phyloP scores from a whole-genome alignment of 2,329 filamentous ascomycete species.

The Aspergillus ruber region DNA sequence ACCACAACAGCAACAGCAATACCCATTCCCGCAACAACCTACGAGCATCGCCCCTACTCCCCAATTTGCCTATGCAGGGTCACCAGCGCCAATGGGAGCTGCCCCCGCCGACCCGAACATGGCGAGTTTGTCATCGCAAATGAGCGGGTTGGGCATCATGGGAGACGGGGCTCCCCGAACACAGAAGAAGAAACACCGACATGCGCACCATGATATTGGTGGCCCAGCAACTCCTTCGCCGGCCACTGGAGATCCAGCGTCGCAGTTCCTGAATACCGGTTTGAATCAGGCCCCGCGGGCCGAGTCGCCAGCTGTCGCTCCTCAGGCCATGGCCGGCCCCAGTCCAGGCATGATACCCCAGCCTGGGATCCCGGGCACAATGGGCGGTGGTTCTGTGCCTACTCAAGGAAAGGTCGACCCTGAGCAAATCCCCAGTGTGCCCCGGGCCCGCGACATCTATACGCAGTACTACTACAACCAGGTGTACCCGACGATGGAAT shows the following conservation, averaged over 20 bases:
- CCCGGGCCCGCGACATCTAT: slow-evolving; percentile 71
- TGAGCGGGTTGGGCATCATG: slow-evolving; percentile 68
- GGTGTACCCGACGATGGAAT: slow-evolving; percentile 92
- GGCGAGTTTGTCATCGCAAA: slow-evolving; percentile 53
- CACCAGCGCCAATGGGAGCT: slow-evolving; percentile 18
- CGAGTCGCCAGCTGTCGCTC: slow-evolving; percentile 22
- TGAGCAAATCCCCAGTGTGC: slow-evolving; percentile 88
- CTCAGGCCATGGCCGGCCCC: slow-evolving; percentile 9
- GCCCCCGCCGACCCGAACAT: slow-evolving; percentile 26
- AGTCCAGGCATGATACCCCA: slow-evolving; percentile 20
- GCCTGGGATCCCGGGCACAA: slow-evolving; percentile 34
- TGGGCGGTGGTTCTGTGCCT: slow-evolving; percentile 53
- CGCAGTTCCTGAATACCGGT: slow-evolving; percentile 56
- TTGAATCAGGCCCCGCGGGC: slow-evolving; percentile 30
- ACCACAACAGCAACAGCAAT: slow-evolving; percentile 12
- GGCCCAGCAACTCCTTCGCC: slow-evolving; percentile 44
- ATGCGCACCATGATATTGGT: slow-evolving; percentile 84
- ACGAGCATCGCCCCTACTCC: slow-evolving; percentile 18
- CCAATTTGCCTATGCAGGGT: slow-evolving; percentile 20
- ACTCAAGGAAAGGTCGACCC: slow-evolving; percentile 74
- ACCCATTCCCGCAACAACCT: slow-evolving; percentile 19
- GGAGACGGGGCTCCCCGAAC: slow-evolving; percentile 41
- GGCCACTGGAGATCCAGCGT: slow-evolving; percentile 49
- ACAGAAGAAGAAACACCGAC: slow-evolving; percentile 84
- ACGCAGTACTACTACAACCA: slow-evolving; percentile 81